These are phyloP conservation scores for Amorphotheca resinae DNA, from an alignment of 495 filamentous ascomycete species.

Conservation along the genomic window DNA sequence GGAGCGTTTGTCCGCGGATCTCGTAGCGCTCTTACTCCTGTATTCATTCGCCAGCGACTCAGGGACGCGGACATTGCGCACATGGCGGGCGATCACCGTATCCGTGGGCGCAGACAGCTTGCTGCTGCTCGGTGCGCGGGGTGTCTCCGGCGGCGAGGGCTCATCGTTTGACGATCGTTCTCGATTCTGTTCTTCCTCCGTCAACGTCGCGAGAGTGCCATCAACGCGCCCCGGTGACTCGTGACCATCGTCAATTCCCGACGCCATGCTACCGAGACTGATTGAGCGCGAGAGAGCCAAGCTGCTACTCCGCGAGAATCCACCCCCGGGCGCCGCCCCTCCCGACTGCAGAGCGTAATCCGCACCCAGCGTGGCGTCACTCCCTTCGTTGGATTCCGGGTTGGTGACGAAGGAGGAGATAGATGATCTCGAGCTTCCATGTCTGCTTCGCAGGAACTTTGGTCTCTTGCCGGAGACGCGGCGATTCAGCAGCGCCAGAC, in stretches of 20 bases:
- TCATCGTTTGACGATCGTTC: constrained; percentile 9
- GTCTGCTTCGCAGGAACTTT: constrained; percentile 59
- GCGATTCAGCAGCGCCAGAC: constrained; percentile 19
- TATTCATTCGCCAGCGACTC: constrained; percentile 81
- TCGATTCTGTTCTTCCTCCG: constrained; percentile 40
- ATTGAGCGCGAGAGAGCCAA: constrained; percentile 61
- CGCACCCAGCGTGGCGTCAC: constrained; percentile 62
- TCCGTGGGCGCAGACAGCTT: constrained; percentile 57
- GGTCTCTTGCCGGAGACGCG: constrained; percentile 39
- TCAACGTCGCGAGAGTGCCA: constrained; percentile 43
- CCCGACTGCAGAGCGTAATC: constrained; percentile 81
- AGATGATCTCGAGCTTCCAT: constrained; percentile 67
- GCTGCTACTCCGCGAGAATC: constrained; percentile 37
- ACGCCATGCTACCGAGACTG: constrained; percentile 91
- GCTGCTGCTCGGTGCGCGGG: constrained; percentile 34
- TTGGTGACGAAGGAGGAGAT: constrained; percentile 58
- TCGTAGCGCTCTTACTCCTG: constrained; percentile 42
- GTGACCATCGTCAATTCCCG: constrained; percentile 55
- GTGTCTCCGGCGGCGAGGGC: constrained; percentile 26
- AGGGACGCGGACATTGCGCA: constrained; percentile 79
- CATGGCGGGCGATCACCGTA: constrained; percentile 76
- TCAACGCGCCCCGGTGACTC: constrained; percentile 18
- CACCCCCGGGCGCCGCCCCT: constrained; percentile 52
- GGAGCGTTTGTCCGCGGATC: constrained; percentile 41
- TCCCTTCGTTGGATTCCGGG: constrained; percentile 41